phyloP scores from a whole-genome alignment of 768 basidiomycete species.

The Tylopilus sp. region DNA sequence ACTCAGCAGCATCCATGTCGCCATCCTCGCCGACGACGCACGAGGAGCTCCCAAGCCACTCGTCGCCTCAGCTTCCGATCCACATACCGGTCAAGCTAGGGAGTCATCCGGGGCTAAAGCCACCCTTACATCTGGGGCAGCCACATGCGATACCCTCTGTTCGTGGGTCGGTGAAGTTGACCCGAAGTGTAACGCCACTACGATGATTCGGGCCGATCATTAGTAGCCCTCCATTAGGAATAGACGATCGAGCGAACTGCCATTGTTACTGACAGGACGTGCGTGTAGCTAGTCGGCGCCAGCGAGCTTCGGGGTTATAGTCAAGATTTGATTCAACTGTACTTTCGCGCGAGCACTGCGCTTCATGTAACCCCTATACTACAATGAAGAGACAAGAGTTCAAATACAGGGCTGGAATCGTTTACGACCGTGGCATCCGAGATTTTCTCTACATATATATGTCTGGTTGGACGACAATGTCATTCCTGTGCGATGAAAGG shows the following conservation, averaged over 20 bases:
- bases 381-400: slow-evolving; percentile 13
- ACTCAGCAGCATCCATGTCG: slow-evolving; percentile 54
- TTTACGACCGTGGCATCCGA: no score
- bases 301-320: background rate
- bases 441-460: no score
- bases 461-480: background rate
- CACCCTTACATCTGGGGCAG: slow-evolving; percentile 10
- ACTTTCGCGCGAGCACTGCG: slow-evolving; percentile 8
- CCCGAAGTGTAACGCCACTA: slow-evolving; percentile 24
- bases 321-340: slow-evolving; percentile 13
- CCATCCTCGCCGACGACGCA: slow-evolving; percentile 38
- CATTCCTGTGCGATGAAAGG: slow-evolving; percentile 76
- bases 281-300: slow-evolving; percentile 1
- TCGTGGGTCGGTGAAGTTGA: slow-evolving; percentile 16
- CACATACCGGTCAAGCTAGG: slow-evolving; percentile 18
- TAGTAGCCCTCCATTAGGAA: background rate
- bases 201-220: slow-evolving; percentile 12
- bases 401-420: slow-evolving; percentile 1
- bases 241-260: slow-evolving; percentile 2
- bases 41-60: slow-evolving; percentile 18
- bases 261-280: background rate
- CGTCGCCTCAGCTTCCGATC: slow-evolving; percentile 17
- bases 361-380: slow-evolving; percentile 16
- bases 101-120: slow-evolving; percentile 15
- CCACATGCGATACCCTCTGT: slow-evolving; percentile 12